Conservation (phyloP, 2,329 filamentous ascomycete species). For the Zopfia rhizophila region DNA sequence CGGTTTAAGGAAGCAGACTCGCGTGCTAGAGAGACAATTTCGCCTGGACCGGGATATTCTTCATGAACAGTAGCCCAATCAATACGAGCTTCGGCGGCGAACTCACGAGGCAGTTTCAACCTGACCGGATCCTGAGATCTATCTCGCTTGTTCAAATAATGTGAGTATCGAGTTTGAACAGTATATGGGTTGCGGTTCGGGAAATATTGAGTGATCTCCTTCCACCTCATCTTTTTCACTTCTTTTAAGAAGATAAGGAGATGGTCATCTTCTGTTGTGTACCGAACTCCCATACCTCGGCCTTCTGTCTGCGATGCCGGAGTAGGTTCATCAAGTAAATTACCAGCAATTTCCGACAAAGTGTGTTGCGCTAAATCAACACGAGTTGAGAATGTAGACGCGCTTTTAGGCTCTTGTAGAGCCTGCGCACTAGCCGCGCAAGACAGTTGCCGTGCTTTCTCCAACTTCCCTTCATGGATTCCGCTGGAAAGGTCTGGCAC, state of each 20-base stretch:
- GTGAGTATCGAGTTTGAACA: slow-evolving; percentile 42
- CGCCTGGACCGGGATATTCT: slow-evolving; percentile 9
- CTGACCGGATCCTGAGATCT: slow-evolving; percentile 30
- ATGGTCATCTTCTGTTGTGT: slow-evolving; percentile 34
- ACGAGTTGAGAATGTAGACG: no score
- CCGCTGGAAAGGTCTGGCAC: no score
- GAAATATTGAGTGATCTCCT: slow-evolving; percentile 47
- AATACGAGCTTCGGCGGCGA: slow-evolving; percentile 34
- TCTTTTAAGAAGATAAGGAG: slow-evolving; percentile 55
- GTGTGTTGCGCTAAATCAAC: no score
- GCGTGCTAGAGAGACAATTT: background rate
- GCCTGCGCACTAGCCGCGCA: no score
- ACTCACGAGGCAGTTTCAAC: slow-evolving; percentile 36
- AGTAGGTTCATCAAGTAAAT: no score
- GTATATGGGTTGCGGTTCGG: slow-evolving; percentile 37
- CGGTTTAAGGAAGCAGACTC: slow-evolving; percentile 28
- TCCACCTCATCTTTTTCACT: slow-evolving; percentile 49
- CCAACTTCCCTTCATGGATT: background rate
- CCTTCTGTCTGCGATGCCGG: no score
- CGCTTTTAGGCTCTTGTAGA: no score
- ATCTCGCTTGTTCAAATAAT: slow-evolving; percentile 37
- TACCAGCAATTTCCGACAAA: no score
- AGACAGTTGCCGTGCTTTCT: background rate
- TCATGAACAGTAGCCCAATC: slow-evolving; percentile 34
- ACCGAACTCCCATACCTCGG: background rate